These are phyloP conservation scores for Parathielavia hyrcaniae DNA, from an alignment of 495 filamentous ascomycete species.

Conservation along the genomic window DNA sequence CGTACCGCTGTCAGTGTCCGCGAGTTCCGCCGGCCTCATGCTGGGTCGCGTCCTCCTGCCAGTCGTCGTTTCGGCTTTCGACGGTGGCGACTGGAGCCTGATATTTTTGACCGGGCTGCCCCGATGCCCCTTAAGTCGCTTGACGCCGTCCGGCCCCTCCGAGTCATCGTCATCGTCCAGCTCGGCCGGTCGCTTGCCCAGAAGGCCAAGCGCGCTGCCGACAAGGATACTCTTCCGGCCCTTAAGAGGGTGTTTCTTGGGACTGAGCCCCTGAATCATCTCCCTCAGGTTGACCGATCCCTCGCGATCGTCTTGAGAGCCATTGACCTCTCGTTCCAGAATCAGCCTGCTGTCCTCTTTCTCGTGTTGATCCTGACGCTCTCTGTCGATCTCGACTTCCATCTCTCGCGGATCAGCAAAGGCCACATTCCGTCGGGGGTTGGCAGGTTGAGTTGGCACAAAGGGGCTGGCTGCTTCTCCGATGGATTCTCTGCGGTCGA, in stretches of 20 bases:
- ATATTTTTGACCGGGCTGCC: conserved; percentile 74
- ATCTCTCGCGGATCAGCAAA: conserved; percentile 63
- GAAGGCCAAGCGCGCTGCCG: conserved; percentile 64
- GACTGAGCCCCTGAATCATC: conserved; percentile 70
- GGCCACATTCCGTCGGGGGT: conserved; percentile 44
- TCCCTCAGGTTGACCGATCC: conserved; percentile 60
- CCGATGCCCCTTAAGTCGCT: conserved; percentile 62
- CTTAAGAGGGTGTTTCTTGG: conserved; percentile 62
- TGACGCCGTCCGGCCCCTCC: conserved; percentile 57
- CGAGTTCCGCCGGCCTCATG: conserved; percentile 34
- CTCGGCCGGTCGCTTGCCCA: conserved; percentile 69
- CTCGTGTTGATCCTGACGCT: conserved; percentile 57
- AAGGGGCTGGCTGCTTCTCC: conserved; percentile 60
- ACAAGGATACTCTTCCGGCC: conserved; percentile 71
- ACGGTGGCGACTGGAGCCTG: conserved; percentile 57
- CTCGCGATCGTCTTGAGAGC: conserved; percentile 50
- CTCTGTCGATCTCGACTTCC: conserved; percentile 62
- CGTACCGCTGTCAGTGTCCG: conserved; percentile 25
- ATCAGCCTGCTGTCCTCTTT: conserved; percentile 54
- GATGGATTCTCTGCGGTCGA: conserved; percentile 67
- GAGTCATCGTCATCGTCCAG: conserved; percentile 56
- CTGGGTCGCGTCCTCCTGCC: conserved; percentile 51
- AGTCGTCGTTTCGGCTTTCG: conserved; percentile 55
- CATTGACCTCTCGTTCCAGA: conserved; percentile 44
- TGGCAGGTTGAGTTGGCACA: conserved; percentile 38